Base-by-base conservation (phyloP, 163 green algal genomes). In the Scenedesmus sp. region DNA sequence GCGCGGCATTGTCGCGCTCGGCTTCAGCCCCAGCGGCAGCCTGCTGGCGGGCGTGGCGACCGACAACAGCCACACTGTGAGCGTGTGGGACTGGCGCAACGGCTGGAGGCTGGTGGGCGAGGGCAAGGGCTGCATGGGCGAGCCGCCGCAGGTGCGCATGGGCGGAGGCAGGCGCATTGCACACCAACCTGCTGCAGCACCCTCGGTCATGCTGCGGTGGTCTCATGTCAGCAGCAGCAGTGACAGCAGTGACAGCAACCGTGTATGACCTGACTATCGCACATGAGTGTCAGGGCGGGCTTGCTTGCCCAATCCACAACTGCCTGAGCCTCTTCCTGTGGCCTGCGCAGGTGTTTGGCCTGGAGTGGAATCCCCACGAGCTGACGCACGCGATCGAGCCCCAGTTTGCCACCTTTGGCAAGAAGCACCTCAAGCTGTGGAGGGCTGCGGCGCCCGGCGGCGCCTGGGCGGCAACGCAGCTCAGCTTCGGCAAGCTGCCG, bases 371-470 rank as follows among this genome's bases (percentile, higher is more conserved):
- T 81, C 92, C 92, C 0, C 89, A 95, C 70, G 90, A 95, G 72
- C 80, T 88, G n/a, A 92, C 70, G 40, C 56, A 95, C 53, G 26
- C 43, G 7, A 35, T 44, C 10, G 80, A 91, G 37, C 76, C 79
- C 0, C 49, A 81, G 44, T 96, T 97, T 88, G 79, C 95, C 10
- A 96, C 93, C 7, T 97, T 94, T 85, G 95, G 95, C 78, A 95
- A 95, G 59, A 96, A 96, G 92, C 94, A 97, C 91, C 93, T 95
- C 83, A 97, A 97, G 93, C 35, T 94, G 44, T 95, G 92, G 92
- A 92, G 87, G 83, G 37, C 72, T 43, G 81, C 70, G 26, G 72
- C 42, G 26, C 43, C 89, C 22, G 33, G 35, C 49, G 83, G 59
- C 9, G 83, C 65, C 35, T 96, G 93, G 93, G 83, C 46, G 40